A percentile compares a stretch with the other conserved stretches of the same genome.
Evolutionary conservation across 2,329 filamentous ascomycete genomes (phyloP).

Genomic region (Neurospora crassa): DNA sequence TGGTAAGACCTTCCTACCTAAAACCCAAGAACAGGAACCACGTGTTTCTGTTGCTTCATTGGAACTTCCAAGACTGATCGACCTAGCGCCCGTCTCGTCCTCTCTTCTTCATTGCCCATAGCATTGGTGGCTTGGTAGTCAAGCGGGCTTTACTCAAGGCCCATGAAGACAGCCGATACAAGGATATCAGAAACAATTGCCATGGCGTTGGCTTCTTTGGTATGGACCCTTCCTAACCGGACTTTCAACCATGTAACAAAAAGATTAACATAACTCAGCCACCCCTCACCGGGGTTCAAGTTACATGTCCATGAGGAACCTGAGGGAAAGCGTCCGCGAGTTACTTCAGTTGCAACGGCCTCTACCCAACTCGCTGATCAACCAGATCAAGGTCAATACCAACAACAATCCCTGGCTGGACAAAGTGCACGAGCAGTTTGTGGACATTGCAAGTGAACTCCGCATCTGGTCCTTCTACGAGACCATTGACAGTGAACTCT

Average conservation of each 20-base stretch:
- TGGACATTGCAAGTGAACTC: conserved; percentile 45
- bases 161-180: conserved; percentile 26
- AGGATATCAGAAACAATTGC: conserved; percentile 42
- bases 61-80: conserved; percentile 3
- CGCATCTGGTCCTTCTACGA: conserved; percentile 56
- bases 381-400: conserved; percentile 34
- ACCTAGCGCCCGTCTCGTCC: conserved; percentile 32
- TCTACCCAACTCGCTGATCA: conserved; percentile 39
- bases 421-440: conserved; percentile 44
- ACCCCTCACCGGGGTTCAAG: conserved; percentile 55
- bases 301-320: conserved; percentile 48
- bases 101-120: conserved; percentile 51
- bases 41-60: background rate
- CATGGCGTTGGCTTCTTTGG: conserved; percentile 53
- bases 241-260: background rate
- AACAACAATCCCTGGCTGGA: conserved; percentile 36
- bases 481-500: conserved; percentile 49
- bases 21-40: background rate
- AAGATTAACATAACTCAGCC: conserved; percentile 25
- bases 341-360: conserved; percentile 42
- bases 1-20: conserved; percentile 4
- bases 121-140: conserved; percentile 49
- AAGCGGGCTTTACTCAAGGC: conserved; percentile 47
- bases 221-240: conserved; percentile 21
- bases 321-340: conserved; percentile 43